Evolutionary conservation across 2,329 filamentous ascomycete species (phyloP), one percentile per base, ranked within the genome.

Genomic region (Neonectria neomacrospora): DNA sequence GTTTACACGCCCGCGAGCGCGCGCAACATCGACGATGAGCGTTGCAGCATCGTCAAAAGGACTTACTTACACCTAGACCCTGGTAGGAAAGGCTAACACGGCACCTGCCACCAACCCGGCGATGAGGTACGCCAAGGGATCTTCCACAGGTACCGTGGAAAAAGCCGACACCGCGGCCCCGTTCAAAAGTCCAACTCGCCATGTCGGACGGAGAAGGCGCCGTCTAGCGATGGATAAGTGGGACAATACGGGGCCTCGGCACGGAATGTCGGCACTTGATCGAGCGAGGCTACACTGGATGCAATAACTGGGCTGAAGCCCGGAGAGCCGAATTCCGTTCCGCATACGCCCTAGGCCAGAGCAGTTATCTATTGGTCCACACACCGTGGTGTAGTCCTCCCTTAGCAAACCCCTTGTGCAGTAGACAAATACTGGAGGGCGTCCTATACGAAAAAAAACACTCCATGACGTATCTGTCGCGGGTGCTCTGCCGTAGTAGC

Each of bases 161-260:
- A 39, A n/a, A n/a, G 50, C 11, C 18, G 32, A 26, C 12, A 30
- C 11, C 23, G 28, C 28, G 47, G n/a, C 47, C 30, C 42, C 23
- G 37, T 26, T 37, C 18, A 30, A 44, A 52, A 50, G 50, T 48
- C 48, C 54, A 61, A 22, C 47, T 71, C 69, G 69, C 48, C 54
- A 59, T 30, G 50, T 71, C 69, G 69, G 69, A 60, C 63, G 51
- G 63, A 63, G 64, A 63, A 64, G 47, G 47, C 60, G 62, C 69
- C 67, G 69, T 65, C 58, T 58, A 44, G 58, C 58, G 56, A 67
- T 39, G 37, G 37, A 63, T 48, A 39, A 18, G 57, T 55, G 63
- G 66, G 51, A 10, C 55, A 11, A 3, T 9, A 45, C 32, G 20
- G 61, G 56, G 32, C 66, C 69, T 64, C 66, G 61, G 64, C 67